A percentile compares a stretch with the other conserved stretches of the same genome.
Evolutionary conservation across 306 rosid genomes (phyloP).

Genomic region (Pachyrhizus erosus): DNA sequence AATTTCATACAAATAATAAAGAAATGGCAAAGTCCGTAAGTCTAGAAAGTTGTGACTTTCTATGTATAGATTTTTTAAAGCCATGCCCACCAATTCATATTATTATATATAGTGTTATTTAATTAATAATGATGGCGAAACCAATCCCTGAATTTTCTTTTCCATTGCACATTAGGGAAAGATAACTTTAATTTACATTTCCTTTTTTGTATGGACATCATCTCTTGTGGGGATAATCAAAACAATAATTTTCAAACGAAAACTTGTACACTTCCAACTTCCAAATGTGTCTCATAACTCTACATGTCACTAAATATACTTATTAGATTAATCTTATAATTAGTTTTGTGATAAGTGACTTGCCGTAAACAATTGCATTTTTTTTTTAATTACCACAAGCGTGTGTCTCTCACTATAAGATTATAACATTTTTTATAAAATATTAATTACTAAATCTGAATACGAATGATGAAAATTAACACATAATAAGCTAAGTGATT

Average conservation of each 20-base stretch:
- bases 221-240: background rate
- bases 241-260: background rate
- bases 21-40: background rate
- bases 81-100: background rate
- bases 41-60: background rate
- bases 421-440: too few relatives aligned
- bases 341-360: too few relatives aligned
- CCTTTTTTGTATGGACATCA: background rate
- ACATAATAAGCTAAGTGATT: too few relatives aligned
- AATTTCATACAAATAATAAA: too few relatives aligned
- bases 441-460: too few relatives aligned
- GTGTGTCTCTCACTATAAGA: too few relatives aligned
- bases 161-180: background rate
- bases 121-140: background rate
- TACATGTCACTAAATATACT: too few relatives aligned
- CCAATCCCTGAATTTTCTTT: background rate
- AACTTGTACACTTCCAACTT: background rate
- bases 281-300: background rate
- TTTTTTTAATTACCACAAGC: too few relatives aligned
- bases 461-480: too few relatives aligned
- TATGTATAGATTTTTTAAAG: background rate
- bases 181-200: background rate
- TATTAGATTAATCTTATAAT: too few relatives aligned
- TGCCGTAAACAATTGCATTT: too few relatives aligned
- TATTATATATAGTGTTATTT: background rate